Percentiles rank a stretch among this genome's conserved stretches.
phyloP scores from a whole-genome alignment of 805 yeast genomes.

The Saccharomycopsis capsularis region DNA sequence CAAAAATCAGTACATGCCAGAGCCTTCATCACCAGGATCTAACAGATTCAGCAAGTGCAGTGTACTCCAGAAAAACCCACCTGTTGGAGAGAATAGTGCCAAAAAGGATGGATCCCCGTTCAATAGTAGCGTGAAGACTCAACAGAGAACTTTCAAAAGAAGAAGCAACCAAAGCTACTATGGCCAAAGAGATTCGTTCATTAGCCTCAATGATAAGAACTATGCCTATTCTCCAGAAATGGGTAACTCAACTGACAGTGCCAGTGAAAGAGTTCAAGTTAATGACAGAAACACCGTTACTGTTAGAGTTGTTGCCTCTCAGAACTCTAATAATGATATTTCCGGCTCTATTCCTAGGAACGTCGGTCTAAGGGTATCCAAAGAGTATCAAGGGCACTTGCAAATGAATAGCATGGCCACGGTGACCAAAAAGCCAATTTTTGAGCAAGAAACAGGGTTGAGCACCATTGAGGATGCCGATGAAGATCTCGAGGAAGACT shows the following conservation, averaged over 20 bases:
- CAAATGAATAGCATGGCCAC: not conserved
- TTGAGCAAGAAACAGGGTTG: no score
- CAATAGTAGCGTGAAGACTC: constrained; percentile 7
- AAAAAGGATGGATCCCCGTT: constrained; percentile 2
- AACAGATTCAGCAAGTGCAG: constrained; percentile 1
- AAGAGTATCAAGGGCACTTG: no score
- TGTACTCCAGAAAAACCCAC: no score
- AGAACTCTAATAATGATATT: no score
- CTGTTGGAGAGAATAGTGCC: not conserved
- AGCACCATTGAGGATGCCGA: constrained; percentile 1
- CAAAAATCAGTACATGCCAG: constrained; percentile 16
- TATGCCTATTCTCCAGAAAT: no score
- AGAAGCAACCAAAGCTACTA: not conserved
- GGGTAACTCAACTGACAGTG: not conserved
- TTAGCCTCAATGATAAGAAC: not conserved
- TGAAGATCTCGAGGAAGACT: constrained; percentile 12
- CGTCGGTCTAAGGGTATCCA: no score
- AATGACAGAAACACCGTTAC: constrained; percentile 5
- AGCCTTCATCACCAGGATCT: constrained; percentile 15
- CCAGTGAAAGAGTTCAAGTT: not conserved
- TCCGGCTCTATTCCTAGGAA: no score
- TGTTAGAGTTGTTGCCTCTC: not conserved
- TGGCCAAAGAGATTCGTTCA: not conserved
- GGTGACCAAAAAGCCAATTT: not conserved
- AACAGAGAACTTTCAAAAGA: constrained; percentile 4